Percentiles rank a stretch among this genome's conserved stretches.
These are phyloP conservation scores for Dendrocalamus latiflorus DNA, from an alignment of 202 grass and related monocot species.

Conservation along the genomic window DNA sequence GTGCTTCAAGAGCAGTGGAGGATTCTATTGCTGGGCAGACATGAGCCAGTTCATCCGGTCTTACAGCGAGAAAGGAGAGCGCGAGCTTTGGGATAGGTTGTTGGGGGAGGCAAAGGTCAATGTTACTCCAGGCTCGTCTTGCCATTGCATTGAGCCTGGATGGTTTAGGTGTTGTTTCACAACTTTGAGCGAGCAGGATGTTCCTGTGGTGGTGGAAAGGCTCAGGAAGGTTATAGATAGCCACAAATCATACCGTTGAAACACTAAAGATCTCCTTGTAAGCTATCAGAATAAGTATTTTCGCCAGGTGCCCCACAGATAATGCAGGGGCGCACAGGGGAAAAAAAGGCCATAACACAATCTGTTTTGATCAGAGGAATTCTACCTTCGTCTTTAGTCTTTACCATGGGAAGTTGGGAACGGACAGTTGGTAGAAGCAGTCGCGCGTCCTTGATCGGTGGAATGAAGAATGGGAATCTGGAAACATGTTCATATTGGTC, in stretches of 20 bases:
- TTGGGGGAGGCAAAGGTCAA: slow-evolving; percentile 86
- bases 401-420: not conserved
- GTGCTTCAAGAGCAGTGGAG: slow-evolving; percentile 70
- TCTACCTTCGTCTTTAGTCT: not conserved
- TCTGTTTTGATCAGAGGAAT: not conserved
- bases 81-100: slow-evolving; percentile 73
- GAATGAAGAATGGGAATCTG: not conserved
- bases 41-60: slow-evolving; percentile 88
- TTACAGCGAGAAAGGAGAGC: slow-evolving; percentile 91
- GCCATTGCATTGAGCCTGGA: slow-evolving; percentile 96
- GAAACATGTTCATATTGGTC: slow-evolving; percentile 1
- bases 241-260: slow-evolving; percentile 28
- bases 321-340: not conserved
- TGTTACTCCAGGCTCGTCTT: slow-evolving; percentile 81
- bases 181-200: slow-evolving; percentile 67
- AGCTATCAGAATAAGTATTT: slow-evolving; percentile 10
- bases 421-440: not conserved
- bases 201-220: slow-evolving; percentile 80
- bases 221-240: slow-evolving; percentile 58
- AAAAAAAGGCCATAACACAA: too few species aligned
- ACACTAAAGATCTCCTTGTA: not conserved
- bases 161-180: slow-evolving; percentile 98
- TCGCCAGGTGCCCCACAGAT: not conserved
- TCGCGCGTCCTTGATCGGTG: not conserved
- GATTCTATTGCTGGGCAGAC: slow-evolving; percentile 97